Conservation (phyloP, 163 green algal genomes). For the Chlorella variabilis region DNA sequence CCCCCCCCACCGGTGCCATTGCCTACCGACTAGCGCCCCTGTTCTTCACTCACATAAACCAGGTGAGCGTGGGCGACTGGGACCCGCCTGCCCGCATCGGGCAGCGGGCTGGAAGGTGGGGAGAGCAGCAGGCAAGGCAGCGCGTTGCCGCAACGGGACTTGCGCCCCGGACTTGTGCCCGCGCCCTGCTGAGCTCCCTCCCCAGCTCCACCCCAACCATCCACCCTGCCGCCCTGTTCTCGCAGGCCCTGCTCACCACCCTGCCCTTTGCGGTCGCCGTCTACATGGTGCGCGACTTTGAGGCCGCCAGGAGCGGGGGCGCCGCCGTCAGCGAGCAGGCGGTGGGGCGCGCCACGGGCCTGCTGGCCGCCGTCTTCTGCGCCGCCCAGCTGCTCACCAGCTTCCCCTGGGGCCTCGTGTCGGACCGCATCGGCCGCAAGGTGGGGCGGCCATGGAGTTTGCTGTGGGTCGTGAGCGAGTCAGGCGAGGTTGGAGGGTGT, state of each 20-base stretch:
- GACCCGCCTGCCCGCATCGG: not conserved
- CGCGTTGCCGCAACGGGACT: too few relatives aligned
- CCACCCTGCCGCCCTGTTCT: not conserved
- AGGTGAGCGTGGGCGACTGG: not conserved
- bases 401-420: constrained; percentile 38
- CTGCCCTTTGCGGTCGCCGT: constrained; percentile 53
- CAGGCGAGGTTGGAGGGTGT: not conserved
- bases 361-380: constrained; percentile 46
- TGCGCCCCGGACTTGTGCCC: too few relatives aligned
- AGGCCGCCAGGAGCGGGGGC: not conserved
- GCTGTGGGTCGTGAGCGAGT: not conserved
- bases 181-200: not conserved
- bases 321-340: constrained; percentile 2
- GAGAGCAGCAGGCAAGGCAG: not conserved
- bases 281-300: constrained; percentile 61
- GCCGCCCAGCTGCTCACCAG: constrained; percentile 48
- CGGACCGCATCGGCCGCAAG: constrained; percentile 51
- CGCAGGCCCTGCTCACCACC: constrained; percentile 50
- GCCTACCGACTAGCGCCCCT: not conserved
- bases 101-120: not conserved
- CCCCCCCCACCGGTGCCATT: not conserved
- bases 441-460: not conserved
- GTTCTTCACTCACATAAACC: constrained; percentile 39
- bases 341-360: constrained; percentile 32
- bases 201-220: not conserved